Percentiles rank a stretch among this genome's conserved stretches.
phyloP scores from a whole-genome alignment of 2,329 filamentous ascomycete species.

The Fusarium neocosmosporiellum region DNA sequence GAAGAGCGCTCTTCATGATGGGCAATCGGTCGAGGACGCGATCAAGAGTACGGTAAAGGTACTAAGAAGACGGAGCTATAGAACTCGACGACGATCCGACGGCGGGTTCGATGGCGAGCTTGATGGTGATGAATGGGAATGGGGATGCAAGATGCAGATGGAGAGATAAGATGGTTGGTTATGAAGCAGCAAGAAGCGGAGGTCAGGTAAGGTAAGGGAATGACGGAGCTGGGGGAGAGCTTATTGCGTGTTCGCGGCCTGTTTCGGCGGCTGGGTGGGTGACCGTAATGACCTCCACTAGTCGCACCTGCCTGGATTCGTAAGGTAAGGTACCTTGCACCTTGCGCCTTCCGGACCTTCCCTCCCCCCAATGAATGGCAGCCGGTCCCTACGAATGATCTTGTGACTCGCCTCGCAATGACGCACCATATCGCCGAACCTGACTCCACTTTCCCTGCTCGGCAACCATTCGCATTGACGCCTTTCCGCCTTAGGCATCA shows the following conservation, averaged over 20 bases:
- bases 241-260: constrained; percentile 43
- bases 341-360: constrained; percentile 21
- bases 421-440: constrained; percentile 41
- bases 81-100: constrained; percentile 21
- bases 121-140: constrained; percentile 18
- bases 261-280: constrained; percentile 35
- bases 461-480: constrained; percentile 37
- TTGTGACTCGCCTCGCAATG: constrained; percentile 44
- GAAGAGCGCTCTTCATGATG: constrained; percentile 86
- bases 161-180: constrained; percentile 41
- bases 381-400: constrained; percentile 32
- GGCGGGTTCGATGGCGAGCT: constrained; percentile 24
- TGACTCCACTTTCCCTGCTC: constrained; percentile 40
- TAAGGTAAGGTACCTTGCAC: constrained; percentile 9
- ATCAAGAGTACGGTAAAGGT: constrained; percentile 9
- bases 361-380: constrained; percentile 4
- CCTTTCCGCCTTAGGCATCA: constrained; percentile 46
- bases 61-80: background rate
- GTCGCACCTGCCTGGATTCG: constrained; percentile 38
- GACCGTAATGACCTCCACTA: constrained; percentile 7
- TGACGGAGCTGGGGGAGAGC: constrained; percentile 43
- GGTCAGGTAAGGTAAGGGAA: constrained; percentile 34
- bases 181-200: constrained; percentile 37
- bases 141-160: constrained; percentile 32
- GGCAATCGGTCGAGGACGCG: constrained; percentile 44